Evolutionary conservation across 129 eudicot species (phyloP).

Genomic region (carrot (Daucus carota)): DNA sequence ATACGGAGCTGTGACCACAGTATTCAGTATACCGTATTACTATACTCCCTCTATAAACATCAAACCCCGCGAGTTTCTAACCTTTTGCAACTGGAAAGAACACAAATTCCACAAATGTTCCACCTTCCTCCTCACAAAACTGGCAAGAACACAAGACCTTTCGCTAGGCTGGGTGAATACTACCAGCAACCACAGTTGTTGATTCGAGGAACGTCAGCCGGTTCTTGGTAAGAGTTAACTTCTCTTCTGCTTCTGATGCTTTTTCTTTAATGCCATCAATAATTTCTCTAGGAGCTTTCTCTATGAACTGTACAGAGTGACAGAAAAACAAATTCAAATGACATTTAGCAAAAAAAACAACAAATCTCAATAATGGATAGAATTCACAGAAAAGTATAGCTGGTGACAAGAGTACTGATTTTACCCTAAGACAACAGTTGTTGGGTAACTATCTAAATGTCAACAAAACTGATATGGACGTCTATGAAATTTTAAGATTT

Average conservation of each 20-base stretch:
- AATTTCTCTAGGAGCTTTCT: slow-evolving; percentile 87
- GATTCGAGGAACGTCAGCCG: slow-evolving; percentile 76
- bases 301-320: slow-evolving; percentile 59
- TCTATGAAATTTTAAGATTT: neutral
- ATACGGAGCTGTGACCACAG: neutral
- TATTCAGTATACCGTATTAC: neutral
- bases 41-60: neutral
- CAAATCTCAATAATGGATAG: neutral
- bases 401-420: neutral
- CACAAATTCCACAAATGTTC: neutral
- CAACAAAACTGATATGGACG: neutral
- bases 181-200: slow-evolving; percentile 38
- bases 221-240: slow-evolving; percentile 61
- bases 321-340: neutral
- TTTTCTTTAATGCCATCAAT: slow-evolving; percentile 81
- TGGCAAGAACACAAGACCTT: neutral
- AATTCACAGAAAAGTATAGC: neutral
- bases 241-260: slow-evolving; percentile 82
- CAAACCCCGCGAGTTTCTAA: neutral
- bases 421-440: too few species aligned
- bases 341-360: neutral
- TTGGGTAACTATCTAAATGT: neutral
- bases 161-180: neutral
- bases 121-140: neutral
- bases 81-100: neutral